These are phyloP conservation scores for Plasmopara muralis DNA, from an alignment of 352 stramenopile genomes.

Conservation along the genomic window DNA sequence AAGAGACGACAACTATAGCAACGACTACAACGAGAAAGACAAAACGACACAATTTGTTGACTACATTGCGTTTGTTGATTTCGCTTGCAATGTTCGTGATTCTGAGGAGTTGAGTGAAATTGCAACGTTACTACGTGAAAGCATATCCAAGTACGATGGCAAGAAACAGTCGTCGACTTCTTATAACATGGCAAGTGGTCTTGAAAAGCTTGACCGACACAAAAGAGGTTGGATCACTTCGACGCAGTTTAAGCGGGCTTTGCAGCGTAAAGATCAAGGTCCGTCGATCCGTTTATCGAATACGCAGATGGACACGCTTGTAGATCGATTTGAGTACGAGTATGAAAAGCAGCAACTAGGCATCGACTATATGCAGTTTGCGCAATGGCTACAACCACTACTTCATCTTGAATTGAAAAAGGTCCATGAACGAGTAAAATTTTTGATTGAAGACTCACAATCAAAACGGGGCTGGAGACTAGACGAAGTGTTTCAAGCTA, in stretches of 20 bases:
- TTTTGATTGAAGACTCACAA: background rate
- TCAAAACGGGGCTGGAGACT: too few relatives aligned
- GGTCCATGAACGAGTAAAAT: constrained; percentile 43
- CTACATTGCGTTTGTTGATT: constrained; percentile 57
- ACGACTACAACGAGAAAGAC: constrained; percentile 8
- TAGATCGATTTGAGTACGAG: too few relatives aligned
- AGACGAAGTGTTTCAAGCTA: too few relatives aligned
- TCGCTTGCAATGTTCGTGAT: constrained; percentile 58
- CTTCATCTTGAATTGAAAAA: constrained; percentile 55
- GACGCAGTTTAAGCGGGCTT: constrained; percentile 20
- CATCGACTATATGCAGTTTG: constrained; percentile 67
- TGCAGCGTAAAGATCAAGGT: constrained; percentile 12
- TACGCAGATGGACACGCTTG: constrained; percentile 19
- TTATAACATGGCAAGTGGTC: constrained; percentile 33
- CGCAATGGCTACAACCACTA: constrained; percentile 56
- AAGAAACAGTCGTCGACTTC: constrained; percentile 38
- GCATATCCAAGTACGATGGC: constrained; percentile 48
- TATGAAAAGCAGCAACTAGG: constrained; percentile 31
- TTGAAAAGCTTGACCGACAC: constrained; percentile 45
- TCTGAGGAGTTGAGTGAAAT: constrained; percentile 46
- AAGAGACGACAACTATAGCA: constrained; percentile 8
- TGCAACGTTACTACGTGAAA: constrained; percentile 34
- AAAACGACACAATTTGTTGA: constrained; percentile 28
- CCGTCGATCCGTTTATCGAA: constrained; percentile 36
- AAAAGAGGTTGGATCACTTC: constrained; percentile 49